Percentiles rank a stretch among this genome's conserved stretches.
Evolutionary conservation across 805 yeast genomes (phyloP).

Genomic region (Ogataea corticis): DNA sequence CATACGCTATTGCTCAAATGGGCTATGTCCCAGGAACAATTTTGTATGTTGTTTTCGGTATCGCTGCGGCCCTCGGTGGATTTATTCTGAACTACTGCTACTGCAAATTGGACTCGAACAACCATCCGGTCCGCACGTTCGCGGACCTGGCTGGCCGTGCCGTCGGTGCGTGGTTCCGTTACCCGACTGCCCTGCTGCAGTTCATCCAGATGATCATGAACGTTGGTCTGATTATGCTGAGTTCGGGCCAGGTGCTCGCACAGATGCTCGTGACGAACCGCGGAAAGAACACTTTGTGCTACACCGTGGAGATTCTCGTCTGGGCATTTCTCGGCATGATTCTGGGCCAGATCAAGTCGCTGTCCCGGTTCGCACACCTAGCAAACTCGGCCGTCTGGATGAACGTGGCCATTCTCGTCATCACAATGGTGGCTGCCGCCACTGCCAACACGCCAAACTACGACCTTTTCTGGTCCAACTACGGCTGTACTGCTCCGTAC

Average conservation of each 20-base stretch:
- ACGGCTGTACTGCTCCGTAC: conserved; percentile 25
- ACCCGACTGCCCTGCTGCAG: conserved; percentile 39
- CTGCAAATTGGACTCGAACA: conserved; percentile 40
- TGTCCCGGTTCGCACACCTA: conserved; percentile 40
- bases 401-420: conserved; percentile 44
- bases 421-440: conserved; percentile 44
- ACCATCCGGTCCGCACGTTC: conserved; percentile 44
- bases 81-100: conserved; percentile 37
- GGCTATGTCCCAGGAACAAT: conserved; percentile 49
- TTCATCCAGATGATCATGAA: conserved; percentile 44
- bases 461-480: conserved; percentile 18
- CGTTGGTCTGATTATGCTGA: conserved; percentile 43
- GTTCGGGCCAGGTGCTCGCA: conserved; percentile 44
- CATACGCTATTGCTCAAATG: conserved; percentile 44
- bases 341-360: conserved; percentile 44
- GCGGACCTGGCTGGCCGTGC: conserved; percentile 44
- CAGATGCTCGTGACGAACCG: conserved; percentile 34
- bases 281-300: conserved; percentile 36
- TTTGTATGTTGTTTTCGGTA: conserved; percentile 42
- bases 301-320: conserved; percentile 41
- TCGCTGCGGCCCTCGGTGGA: conserved; percentile 44
- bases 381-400: conserved; percentile 50
- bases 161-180: conserved; percentile 36
- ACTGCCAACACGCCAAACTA: conserved; percentile 37
- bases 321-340: conserved; percentile 47